Conservation (phyloP, 768 basidiomycete genomes). For the Russula lepida region DNA sequence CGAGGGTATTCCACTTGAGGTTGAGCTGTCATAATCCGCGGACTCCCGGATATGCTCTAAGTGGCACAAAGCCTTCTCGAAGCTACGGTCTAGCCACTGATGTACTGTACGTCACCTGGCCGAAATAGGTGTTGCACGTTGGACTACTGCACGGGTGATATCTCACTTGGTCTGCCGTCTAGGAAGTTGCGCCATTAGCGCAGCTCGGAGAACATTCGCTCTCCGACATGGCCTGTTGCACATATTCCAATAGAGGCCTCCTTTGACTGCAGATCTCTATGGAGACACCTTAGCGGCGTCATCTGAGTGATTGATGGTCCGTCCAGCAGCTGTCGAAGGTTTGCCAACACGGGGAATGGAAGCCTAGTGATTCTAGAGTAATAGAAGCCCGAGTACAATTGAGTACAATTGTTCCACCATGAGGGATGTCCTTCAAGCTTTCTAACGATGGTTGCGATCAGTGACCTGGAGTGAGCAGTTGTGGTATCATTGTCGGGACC, state of each 20-base stretch:
- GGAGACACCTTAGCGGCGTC: not conserved
- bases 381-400: not conserved
- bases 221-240: not conserved
- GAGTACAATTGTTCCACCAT: not conserved
- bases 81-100: conserved; percentile 2
- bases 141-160: not conserved
- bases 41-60: conserved; percentile 11
- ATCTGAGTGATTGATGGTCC: not conserved
- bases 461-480: not conserved
- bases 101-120: not conserved
- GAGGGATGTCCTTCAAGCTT: not conserved
- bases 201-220: not conserved
- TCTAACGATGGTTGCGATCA: not conserved
- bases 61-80: conserved; percentile 5
- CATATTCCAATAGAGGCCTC: not conserved
- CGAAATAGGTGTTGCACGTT: not conserved
- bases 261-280: not conserved
- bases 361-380: not conserved
- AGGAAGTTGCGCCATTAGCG: not conserved
- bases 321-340: not conserved
- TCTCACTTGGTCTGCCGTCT: not conserved
- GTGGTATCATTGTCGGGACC: not conserved
- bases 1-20: conserved; percentile 2
- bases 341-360: not conserved
- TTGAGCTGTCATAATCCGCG: conserved; percentile 5